Base-by-base conservation (phyloP, 306 rosid species). In the Prinsepia uniflora region DNA sequence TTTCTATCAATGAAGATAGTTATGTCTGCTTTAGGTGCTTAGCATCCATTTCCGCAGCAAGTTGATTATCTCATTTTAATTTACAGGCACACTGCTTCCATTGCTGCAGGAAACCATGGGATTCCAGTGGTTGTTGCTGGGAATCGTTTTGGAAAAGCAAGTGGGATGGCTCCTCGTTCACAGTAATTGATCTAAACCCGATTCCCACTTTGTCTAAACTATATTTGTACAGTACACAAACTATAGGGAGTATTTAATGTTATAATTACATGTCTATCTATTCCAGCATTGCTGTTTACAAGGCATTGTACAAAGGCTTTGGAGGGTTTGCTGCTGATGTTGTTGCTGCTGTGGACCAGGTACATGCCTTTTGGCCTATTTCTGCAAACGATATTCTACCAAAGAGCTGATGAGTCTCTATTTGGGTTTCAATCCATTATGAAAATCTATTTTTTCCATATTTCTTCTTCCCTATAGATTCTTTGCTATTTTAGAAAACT, bases 261-360 rank as follows among this genome's bases (percentile, higher is more conserved):
- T 49, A 67, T 81, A 69, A 69, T 52, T 77, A 64, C 53, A 34
- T 75, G 70, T 71, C 72, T 68, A 76, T 79, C 42, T 68, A 65
- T 68, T 80, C 65, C 91, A 95, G 97, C 64, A 60, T 95, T 80
- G 99, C 99, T 52, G 90, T 95, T 68, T 95, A 91, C 87, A 95
- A 95, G 84, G 97, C 99, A 75, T 69, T 95, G 76, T 95, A 95
- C 87, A 89, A 87, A 85, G 84, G 96, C 72, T 95, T 95, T 80
- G 99, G 99, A 75, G 99, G 99, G 67, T 91, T 95, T 81, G 99
- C 97, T 71, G 97, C 99, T 57, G 99, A 95, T 84, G 99, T 95
- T 68, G 99, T 95, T 68, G 96, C 99, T 68, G 99, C 97, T 59
- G 84, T 95, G 71, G 99, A 95, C 81, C 97, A 95, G 96, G 99